These are phyloP conservation scores for Hippophae rhamnoides DNA, from an alignment of 306 rosid species.

Conservation along the genomic window DNA sequence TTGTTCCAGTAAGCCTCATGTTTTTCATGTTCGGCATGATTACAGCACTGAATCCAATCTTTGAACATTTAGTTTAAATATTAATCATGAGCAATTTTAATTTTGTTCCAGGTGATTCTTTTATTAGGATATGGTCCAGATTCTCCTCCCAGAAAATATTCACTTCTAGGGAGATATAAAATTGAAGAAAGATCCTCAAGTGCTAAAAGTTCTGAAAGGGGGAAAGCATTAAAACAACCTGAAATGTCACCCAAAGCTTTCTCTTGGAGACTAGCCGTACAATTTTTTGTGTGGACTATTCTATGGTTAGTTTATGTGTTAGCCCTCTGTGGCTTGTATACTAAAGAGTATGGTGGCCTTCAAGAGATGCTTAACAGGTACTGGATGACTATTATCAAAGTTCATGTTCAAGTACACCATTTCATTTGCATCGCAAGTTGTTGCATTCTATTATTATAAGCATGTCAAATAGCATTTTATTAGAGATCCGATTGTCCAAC, in stretches of 20 bases:
- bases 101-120: slow-evolving; percentile 48
- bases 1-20: slow-evolving; percentile 56
- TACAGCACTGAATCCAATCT: not conserved
- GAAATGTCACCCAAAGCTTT: slow-evolving; percentile 23
- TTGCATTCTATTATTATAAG: not conserved
- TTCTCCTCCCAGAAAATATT: slow-evolving; percentile 74
- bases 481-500: not conserved
- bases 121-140: slow-evolving; percentile 81
- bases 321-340: slow-evolving; percentile 57
- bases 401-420: not conserved
- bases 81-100: slow-evolving; percentile 11
- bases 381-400: slow-evolving; percentile 5
- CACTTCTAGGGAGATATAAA: slow-evolving; percentile 32
- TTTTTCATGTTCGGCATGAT: no score
- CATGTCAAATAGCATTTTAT: not conserved
- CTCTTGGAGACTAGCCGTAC: slow-evolving; percentile 51
- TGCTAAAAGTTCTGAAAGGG: slow-evolving; percentile 27
- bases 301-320: slow-evolving; percentile 69
- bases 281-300: slow-evolving; percentile 48
- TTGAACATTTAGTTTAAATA: not conserved
- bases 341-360: slow-evolving; percentile 69
- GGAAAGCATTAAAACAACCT: slow-evolving; percentile 27
- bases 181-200: slow-evolving; percentile 30
- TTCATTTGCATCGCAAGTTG: not conserved
- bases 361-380: slow-evolving; percentile 84